These are phyloP conservation scores for Aspergillus nidulans DNA, from an alignment of 495 filamentous ascomycete species.

Conservation along the genomic window DNA sequence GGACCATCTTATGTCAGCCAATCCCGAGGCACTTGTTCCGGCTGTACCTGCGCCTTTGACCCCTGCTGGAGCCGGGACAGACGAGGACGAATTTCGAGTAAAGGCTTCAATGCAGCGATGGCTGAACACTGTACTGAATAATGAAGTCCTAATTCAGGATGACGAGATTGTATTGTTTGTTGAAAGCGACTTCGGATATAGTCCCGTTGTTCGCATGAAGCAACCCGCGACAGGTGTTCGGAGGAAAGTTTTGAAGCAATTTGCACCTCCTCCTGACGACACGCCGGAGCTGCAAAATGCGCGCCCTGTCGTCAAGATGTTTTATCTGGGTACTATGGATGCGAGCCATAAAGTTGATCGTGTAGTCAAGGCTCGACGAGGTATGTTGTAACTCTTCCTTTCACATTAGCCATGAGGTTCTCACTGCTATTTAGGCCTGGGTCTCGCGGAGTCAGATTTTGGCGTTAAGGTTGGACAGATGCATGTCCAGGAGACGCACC, in stretches of 20 bases:
- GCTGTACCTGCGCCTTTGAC: constrained; percentile 88
- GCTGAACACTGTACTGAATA: constrained; percentile 87
- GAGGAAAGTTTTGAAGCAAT: constrained; percentile 94
- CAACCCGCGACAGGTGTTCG: constrained; percentile 96
- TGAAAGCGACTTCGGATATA: constrained; percentile 97
- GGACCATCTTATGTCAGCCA: constrained; percentile 89
- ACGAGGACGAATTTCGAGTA: constrained; percentile 89
- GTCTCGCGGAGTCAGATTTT: constrained; percentile 88
- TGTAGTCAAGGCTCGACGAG: constrained; percentile 85
- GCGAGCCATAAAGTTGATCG: constrained; percentile 91
- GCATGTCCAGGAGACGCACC: constrained; percentile 83
- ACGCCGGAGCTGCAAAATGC: constrained; percentile 90
- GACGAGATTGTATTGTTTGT: constrained; percentile 97
- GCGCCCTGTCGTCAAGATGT: constrained; percentile 86
- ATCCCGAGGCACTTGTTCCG: constrained; percentile 97
- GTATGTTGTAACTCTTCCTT: constrained; percentile 43
- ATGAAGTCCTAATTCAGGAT: constrained; percentile 89
- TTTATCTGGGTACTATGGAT: constrained; percentile 95
- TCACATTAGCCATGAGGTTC: neutral
- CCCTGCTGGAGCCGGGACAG: constrained; percentile 90
- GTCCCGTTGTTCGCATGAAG: constrained; percentile 89
- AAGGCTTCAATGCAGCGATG: constrained; percentile 88
- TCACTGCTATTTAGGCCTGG: constrained; percentile 59
- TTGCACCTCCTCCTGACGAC: constrained; percentile 95
- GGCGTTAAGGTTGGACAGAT: constrained; percentile 83